Base-by-base conservation (phyloP, 2,329 filamentous ascomycete species). In the Fusarium sp. region DNA sequence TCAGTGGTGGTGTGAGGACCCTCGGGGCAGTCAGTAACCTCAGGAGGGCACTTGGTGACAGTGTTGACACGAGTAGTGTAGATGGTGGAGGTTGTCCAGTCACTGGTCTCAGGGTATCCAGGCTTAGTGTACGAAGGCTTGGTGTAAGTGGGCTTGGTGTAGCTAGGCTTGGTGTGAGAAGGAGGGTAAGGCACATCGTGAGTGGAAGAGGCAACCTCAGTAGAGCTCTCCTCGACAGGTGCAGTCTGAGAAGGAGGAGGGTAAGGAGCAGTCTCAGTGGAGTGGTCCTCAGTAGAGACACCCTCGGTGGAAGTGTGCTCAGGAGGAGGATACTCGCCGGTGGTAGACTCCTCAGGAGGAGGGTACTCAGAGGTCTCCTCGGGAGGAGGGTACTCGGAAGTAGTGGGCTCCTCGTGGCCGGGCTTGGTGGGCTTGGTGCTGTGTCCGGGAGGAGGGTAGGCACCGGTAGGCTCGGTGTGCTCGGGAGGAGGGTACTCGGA, bases 41-140 rank as follows among this genome's bases (percentile, higher is more conserved):
- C 56, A 7, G 67, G 56, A 8, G 58, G 55, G 5, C 67, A 70
- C 43, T 38, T 45, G 3, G 67, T 70, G 31, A 70, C 64, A 1
- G 67, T 70, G 8, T 55, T 46, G 2, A 64, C 49, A 24, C 31
- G 39, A 8, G 68, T 71, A 21, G 68, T 71, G 57, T 71, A 71
- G n/a, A 71, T 51, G 15, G 68, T 71, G 1, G 64, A 69, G 21
- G 68, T 71, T 6, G 55, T 44, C 63, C 34, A 54, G 36, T 34
- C 15, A 34, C 69, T 70, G 38, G 69, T 69, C 31, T 58, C 33
- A 3, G 61, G 43, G 39, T 58, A 54, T 3, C 24, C 56, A 8
- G 55, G 65, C 44, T 49, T 44, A 4, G 45, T 53, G 38, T 56
- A 62, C 24, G 59, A 58, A 65, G 62, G 62, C 45, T 57, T 51